Base-by-base conservation (phyloP, 2,329 filamentous ascomycete species). In the Sporothrix dimorphospora region DNA sequence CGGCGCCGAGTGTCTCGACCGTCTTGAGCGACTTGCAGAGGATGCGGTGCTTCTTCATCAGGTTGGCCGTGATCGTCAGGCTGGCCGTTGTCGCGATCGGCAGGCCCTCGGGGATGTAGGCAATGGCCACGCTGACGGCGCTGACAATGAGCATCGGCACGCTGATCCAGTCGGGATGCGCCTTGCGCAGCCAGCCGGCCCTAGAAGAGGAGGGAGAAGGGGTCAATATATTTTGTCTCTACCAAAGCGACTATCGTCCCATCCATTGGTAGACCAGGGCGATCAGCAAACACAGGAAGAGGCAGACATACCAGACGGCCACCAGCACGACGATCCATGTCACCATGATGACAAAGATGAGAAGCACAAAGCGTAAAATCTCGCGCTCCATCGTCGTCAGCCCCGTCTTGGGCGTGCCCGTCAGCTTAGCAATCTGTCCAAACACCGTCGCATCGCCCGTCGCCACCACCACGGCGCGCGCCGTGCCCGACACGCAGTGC, bases 21-120 rank as follows among this genome's bases (percentile, higher is more conserved):
- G 92, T 94, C 81, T 92, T 92, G 59, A 94, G 83, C 0, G 90
- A 92, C 81, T 94, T 94, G 87, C 91, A 93, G 8, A 94, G 85
- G 55, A 94, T 89, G 77, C 91, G 91, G 79, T 94, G 90, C 81
- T 90, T 90, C 74, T 85, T 86, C 92, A 94, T 94, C 75, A 92
- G 85, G 74, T 91, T 92, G 19, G 92, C 92, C 1, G 88, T 91
- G 73, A 94, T 94, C 0, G 92, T 94, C 74, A 94, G 82, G 19
- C 89, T 91, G 0, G 89, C 88, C 0, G 90, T 91, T 42, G 92
- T 81, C 0, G 90, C 90, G 69, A 93, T 90, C 0, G 91, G 91
- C 0, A 93, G 82, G 4, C 91, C 91, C 80, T 94, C 92, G 0
- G 92, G 91, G 14, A 94, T 92, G 78, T 93, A 93, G 1, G 91